Base-by-base conservation (phyloP, 768 basidiomycete genomes). In the Macrolepiota albuminosa region DNA sequence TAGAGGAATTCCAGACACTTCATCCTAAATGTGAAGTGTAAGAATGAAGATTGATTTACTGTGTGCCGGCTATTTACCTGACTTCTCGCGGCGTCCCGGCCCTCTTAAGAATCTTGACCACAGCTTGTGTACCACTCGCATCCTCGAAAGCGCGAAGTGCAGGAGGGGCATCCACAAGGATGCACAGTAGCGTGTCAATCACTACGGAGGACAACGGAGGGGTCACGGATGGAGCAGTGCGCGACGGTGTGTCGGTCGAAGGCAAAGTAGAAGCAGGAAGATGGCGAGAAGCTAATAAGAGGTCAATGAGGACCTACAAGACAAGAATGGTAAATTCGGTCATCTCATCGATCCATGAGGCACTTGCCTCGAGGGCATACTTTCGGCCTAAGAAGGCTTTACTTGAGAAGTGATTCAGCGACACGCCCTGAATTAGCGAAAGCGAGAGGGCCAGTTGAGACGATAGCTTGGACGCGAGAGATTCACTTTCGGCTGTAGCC, bases 1-100 rank as follows among this genome's bases (percentile, higher is more conserved):
- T 96, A 96, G 16, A 98, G 75, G 66, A 97, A 95, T 69, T 97
- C 95, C 18, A 98, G 78, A 62, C 93, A 96, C 76, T 96, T 96
- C 90, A 97, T 96, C 66, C 95, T 96, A 66, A 24, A 42, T 29
- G 39, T 7, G 18, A 42, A 37, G 49, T 29, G n/a, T 50, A 40
- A 47, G 29, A 57, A 40, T 31, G 55, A 45, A 43, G 21, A 34
- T 39, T 11, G 26, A 21, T 18, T 6, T 50, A 14, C 7, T 33
- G 36, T 16, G 43, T n/a, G 9, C 10, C 1, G 9, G 21, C 18
- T 45, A 73, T 84, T 36, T 59, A 95, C 95, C 92, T 78, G 59
- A 95, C 90, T 75, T 92, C 91, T 51, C 92, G 83, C n/a, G 89
- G 87, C 8, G 92, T 92, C 8, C 85, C 87, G 1, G 89, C 87